A percentile compares a stretch with the other conserved stretches of the same genome.
Evolutionary conservation across 1,284 basidiomycete genomes (phyloP).

Genomic region (Anthracocystis walkeri): DNA sequence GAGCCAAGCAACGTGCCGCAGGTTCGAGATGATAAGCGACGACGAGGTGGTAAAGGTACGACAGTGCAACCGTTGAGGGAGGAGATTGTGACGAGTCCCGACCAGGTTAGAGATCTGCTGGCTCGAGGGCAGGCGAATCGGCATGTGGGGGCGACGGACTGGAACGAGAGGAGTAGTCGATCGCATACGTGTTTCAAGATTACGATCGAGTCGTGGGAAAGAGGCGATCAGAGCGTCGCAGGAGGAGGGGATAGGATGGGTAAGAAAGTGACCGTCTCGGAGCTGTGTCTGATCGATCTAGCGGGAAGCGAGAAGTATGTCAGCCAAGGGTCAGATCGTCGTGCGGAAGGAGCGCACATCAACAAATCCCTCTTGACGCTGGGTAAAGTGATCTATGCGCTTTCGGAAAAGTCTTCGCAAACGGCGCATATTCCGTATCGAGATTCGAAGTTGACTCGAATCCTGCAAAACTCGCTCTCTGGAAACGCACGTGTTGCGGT

Average conservation of each 20-base stretch:
- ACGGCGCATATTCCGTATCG: conserved; percentile 85
- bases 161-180: conserved; percentile 92
- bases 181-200: conserved; percentile 81
- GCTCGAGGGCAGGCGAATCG: conserved; percentile 86
- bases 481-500: conserved; percentile 96
- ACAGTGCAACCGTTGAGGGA: conserved; percentile 81
- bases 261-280: conserved; percentile 62
- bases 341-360: conserved; percentile 72
- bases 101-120: conserved; percentile 85
- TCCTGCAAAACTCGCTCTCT: conserved; percentile 92
- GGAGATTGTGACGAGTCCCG: conserved; percentile 90
- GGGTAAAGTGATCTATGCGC: conserved; percentile 67
- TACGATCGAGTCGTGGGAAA: conserved; percentile 67
- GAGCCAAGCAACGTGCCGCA: conserved; percentile 76
- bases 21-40: conserved; percentile 56
- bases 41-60: conserved; percentile 62
- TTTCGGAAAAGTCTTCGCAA: conserved; percentile 50
- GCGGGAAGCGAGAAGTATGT: conserved; percentile 92
- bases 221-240: conserved; percentile 20
- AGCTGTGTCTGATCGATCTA: conserved; percentile 88
- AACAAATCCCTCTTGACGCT: conserved; percentile 72
- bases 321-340: conserved; percentile 52
- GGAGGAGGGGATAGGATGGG: conserved; percentile 11
- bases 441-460: conserved; percentile 91
- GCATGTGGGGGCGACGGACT: conserved; percentile 93